A percentile compares a stretch with the other conserved stretches of the same genome.
Conservation (phyloP, 176 grass and related monocot genomes). For the Carex pumila region DNA sequence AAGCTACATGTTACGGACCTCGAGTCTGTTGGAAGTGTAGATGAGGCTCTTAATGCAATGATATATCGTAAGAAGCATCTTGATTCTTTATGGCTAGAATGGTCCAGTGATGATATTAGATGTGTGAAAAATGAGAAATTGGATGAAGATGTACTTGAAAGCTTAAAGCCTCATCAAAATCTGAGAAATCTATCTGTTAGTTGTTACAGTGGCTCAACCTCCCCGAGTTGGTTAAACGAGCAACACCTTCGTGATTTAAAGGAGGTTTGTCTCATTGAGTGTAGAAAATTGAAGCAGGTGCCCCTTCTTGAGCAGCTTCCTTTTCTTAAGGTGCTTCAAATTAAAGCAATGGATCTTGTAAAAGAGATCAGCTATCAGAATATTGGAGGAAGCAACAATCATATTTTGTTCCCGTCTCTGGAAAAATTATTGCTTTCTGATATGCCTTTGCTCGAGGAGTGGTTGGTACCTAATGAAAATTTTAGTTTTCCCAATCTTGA, state of each 20-base stretch:
- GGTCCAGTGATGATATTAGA: background rate
- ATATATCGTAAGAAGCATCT: constrained; percentile 8
- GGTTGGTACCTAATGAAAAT: background rate
- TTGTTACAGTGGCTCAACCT: background rate
- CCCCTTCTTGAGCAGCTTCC: constrained; percentile 24
- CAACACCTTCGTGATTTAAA: constrained; percentile 7
- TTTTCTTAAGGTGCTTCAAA: constrained; percentile 21
- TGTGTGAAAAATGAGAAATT: background rate
- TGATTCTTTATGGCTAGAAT: constrained; percentile 18
- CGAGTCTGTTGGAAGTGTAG: constrained; percentile 2
- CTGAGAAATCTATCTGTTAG: constrained; percentile 21
- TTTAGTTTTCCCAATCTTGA: constrained; percentile 13
- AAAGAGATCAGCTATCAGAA: constrained; percentile 1
- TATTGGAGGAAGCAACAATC: background rate
- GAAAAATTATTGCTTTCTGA: constrained; percentile 21
- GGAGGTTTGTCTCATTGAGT: constrained; percentile 3
- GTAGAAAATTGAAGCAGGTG: constrained; percentile 1
- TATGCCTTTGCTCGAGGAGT: constrained; percentile 13
- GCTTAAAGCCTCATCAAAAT: constrained; percentile 20
- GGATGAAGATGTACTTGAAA: constrained; percentile 14
- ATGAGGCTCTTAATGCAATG: constrained; percentile 15
- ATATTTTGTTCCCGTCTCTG: constrained; percentile 1
- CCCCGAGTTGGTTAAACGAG: constrained; percentile 20
- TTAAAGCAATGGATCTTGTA: constrained; percentile 15
- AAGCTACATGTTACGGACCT: constrained; percentile 15